Evolutionary conservation across 225 moss, liverwort and hornwort species (phyloP), one percentile per base, ranked within the genome.

Genomic region (Pleurozium schreberi): DNA sequence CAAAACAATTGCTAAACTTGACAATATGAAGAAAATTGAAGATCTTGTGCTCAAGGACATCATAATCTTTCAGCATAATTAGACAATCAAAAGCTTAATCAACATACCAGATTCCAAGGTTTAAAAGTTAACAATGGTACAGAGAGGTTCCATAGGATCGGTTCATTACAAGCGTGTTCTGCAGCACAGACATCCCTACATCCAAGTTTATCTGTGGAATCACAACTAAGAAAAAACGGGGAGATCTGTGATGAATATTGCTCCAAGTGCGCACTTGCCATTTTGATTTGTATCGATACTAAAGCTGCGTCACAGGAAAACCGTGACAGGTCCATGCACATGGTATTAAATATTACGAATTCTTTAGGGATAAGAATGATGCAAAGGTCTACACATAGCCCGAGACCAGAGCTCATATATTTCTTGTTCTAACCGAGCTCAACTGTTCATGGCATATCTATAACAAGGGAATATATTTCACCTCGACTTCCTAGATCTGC

Each of bases 371-470:
- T 81, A 88, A 75, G 43, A 81, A 73, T 52, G 55, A 86, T 68
- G 88, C 62, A 87, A 80, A 71, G 47, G 62, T 84, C 88, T 90
- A 58, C 84, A 84, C 68, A 93, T 50, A 88, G n/a, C 36, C 81
- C 31, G 58, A 84, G 89, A 76, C 84, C 45, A 88, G 23, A 88
- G 91, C 81, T 87, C 88, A 61, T 89, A 59, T 70, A 82, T 83
- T 73, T 84, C 62, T 75, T 88, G 84, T 80, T 89, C 84, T 81
- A 80, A 78, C 74, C 65, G 61, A 88, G 84, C 88, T 85, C 68
- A 86, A 88, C 91, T 59, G 90, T 67, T 93, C 84, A 90, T 91
- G 86, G 66, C 90, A 86, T 67, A 90, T 81, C 88, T 90, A 80
- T 58, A 75, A 69, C 84, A 86, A 83, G 85, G 67, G 68, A 66